These are phyloP conservation scores for Linum lewisii DNA, from an alignment of 345 rosid genomes.

Conservation along the genomic window DNA sequence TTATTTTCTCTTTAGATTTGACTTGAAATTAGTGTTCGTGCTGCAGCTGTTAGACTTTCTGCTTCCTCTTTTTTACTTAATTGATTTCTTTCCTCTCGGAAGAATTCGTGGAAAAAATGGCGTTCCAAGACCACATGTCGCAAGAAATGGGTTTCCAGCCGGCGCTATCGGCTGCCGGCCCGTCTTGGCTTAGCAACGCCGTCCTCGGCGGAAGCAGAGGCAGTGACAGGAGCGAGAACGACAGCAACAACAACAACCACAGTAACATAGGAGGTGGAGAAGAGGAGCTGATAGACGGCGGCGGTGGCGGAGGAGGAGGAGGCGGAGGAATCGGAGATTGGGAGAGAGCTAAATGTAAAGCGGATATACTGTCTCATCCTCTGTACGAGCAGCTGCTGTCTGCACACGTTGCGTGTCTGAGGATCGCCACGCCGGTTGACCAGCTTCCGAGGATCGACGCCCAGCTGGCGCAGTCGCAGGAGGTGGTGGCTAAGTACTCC, in stretches of 20 bases:
- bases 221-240: neutral
- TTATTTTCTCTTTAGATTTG: neutral
- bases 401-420: slow-evolving; percentile 28
- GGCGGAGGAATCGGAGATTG: slow-evolving; percentile 16
- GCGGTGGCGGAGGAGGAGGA: slow-evolving; percentile 9
- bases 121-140: slow-evolving; percentile 21
- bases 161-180: slow-evolving; percentile 15
- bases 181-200: slow-evolving; percentile 36
- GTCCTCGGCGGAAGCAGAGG: slow-evolving; percentile 16
- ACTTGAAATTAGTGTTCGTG: neutral
- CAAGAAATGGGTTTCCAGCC: slow-evolving; percentile 24
- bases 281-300: slow-evolving; percentile 11
- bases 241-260: neutral
- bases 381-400: slow-evolving; percentile 34
- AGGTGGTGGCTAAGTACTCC: slow-evolving; percentile 33
- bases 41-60: neutral
- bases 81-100: neutral
- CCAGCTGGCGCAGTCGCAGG: slow-evolving; percentile 30
- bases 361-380: slow-evolving; percentile 36
- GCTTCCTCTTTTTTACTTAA: neutral
- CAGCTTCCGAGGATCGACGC: slow-evolving; percentile 32
- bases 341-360: slow-evolving; percentile 36
- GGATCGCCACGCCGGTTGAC: slow-evolving; percentile 37
- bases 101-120: slow-evolving; percentile 9
- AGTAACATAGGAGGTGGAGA: slow-evolving; percentile 9